phyloP scores from a whole-genome alignment of 495 filamentous ascomycete species.

The Penicillium mononematosum region DNA sequence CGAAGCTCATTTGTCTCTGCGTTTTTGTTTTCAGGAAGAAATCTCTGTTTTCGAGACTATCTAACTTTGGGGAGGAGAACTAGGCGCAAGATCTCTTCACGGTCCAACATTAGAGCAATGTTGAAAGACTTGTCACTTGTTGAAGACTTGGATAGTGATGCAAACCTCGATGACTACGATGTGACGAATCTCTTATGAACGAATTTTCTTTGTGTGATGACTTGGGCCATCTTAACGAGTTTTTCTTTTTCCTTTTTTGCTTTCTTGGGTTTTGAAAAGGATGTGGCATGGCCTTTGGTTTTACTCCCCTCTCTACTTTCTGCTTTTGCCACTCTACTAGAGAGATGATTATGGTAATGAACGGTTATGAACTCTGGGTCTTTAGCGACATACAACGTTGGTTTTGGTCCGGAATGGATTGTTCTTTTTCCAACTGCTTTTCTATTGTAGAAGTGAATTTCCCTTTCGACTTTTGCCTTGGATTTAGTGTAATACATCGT shows the following conservation, averaged over 20 bases:
- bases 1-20: slow-evolving; percentile 15
- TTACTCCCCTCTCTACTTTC: slow-evolving; percentile 3
- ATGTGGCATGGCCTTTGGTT: slow-evolving; percentile 20
- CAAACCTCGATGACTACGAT: slow-evolving; percentile 48
- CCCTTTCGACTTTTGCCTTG: too few relatives aligned
- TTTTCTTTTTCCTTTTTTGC: slow-evolving; percentile 10
- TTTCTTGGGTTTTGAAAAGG: slow-evolving; percentile 18
- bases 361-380: slow-evolving; percentile 27
- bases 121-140: slow-evolving; percentile 12
- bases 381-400: slow-evolving; percentile 11
- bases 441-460: neutral
- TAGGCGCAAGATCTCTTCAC: slow-evolving; percentile 2
- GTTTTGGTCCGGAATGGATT: slow-evolving; percentile 1
- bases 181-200: slow-evolving; percentile 48
- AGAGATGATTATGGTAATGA: slow-evolving; percentile 38
- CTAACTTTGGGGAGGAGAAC: neutral
- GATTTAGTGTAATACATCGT: too few relatives aligned
- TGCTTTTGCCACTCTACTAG: slow-evolving; percentile 24
- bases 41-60: neutral
- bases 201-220: slow-evolving; percentile 31
- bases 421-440: neutral
- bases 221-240: slow-evolving; percentile 13
- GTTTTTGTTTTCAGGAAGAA: slow-evolving; percentile 20
- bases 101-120: neutral
- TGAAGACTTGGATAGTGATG: neutral